These are phyloP conservation scores for Astraeus odoratus DNA, from an alignment of 768 basidiomycete species.

Conservation along the genomic window DNA sequence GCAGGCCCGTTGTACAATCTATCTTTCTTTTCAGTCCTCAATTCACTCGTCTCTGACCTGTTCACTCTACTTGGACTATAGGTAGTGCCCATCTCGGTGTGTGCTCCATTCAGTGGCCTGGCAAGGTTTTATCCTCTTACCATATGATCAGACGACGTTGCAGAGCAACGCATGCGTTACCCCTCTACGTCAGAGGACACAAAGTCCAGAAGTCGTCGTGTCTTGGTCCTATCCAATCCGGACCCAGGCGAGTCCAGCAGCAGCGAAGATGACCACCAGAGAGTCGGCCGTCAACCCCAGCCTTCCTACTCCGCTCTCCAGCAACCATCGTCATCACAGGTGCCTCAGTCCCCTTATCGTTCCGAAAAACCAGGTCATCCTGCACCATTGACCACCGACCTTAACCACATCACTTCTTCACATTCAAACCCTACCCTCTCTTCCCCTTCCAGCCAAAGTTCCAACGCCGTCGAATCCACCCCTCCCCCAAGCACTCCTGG, in stretches of 20 bases:
- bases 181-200: slow-evolving; percentile 57
- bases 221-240: slow-evolving; percentile 59
- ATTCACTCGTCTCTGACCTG: neutral
- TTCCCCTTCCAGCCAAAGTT: slow-evolving; percentile 64
- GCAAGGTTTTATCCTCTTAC: slow-evolving; percentile 1
- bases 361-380: slow-evolving; percentile 14
- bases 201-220: slow-evolving; percentile 33
- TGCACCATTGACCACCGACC: slow-evolving; percentile 33
- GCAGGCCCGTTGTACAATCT: too few relatives aligned
- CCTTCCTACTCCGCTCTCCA: slow-evolving; percentile 20
- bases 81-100: neutral
- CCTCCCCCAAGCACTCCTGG: slow-evolving; percentile 66
- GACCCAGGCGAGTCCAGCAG: slow-evolving; percentile 41
- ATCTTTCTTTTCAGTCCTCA: too few relatives aligned
- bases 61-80: neutral
- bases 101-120: neutral
- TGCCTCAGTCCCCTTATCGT: slow-evolving; percentile 15
- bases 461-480: slow-evolving; percentile 56
- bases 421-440: slow-evolving; percentile 52
- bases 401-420: slow-evolving; percentile 30
- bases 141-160: slow-evolving; percentile 20
- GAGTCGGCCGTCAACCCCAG: slow-evolving; percentile 12
- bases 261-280: slow-evolving; percentile 30
- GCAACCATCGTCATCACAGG: slow-evolving; percentile 20
- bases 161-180: slow-evolving; percentile 25